Percentiles rank a stretch among this genome's conserved stretches.
Evolutionary conservation across 2,329 filamentous ascomycete species (phyloP).

Genomic region (Exserohilum rostratum): DNA sequence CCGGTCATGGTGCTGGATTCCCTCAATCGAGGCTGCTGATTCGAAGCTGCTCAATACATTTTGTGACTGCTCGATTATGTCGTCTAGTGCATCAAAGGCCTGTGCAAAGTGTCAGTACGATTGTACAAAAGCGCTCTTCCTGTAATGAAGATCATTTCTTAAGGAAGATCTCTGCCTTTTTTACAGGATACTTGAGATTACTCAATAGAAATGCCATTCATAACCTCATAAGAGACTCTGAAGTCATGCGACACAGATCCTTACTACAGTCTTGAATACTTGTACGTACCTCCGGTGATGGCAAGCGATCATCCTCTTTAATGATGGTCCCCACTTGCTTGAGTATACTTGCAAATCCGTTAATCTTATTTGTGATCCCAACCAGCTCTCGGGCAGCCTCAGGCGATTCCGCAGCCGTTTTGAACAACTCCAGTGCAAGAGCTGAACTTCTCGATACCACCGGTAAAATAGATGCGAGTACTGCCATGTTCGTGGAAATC

Average conservation of each 20-base stretch:
- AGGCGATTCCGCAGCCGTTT: slow-evolving; percentile 32
- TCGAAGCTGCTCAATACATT: slow-evolving; percentile 38
- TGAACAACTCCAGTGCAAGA: slow-evolving; percentile 45
- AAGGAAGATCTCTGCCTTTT: not conserved
- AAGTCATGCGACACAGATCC: not conserved
- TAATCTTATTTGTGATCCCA: slow-evolving; percentile 42
- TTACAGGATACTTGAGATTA: not conserved
- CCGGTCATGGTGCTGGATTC: slow-evolving; percentile 8
- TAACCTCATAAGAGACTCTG: not conserved
- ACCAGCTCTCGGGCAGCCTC: slow-evolving; percentile 35
- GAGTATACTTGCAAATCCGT: slow-evolving; percentile 43
- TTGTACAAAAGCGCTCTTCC: not conserved
- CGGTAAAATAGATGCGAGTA: slow-evolving; percentile 44
- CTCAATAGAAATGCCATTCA: not conserved
- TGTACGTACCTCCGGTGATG: slow-evolving; percentile 42
- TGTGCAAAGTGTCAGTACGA: slow-evolving; percentile 15
- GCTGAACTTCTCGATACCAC: slow-evolving; percentile 41
- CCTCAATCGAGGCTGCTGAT: slow-evolving; percentile 20
- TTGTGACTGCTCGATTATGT: slow-evolving; percentile 42
- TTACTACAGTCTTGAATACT: not conserved
- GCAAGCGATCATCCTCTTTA: slow-evolving; percentile 46
- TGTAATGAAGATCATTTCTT: not conserved
- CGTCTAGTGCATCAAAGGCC: slow-evolving; percentile 44
- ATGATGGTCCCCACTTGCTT: slow-evolving; percentile 49
- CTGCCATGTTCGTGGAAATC: slow-evolving; percentile 34